Conservation (phyloP, 2,329 filamentous ascomycete species). For the Diplodia sapinea region DNA sequence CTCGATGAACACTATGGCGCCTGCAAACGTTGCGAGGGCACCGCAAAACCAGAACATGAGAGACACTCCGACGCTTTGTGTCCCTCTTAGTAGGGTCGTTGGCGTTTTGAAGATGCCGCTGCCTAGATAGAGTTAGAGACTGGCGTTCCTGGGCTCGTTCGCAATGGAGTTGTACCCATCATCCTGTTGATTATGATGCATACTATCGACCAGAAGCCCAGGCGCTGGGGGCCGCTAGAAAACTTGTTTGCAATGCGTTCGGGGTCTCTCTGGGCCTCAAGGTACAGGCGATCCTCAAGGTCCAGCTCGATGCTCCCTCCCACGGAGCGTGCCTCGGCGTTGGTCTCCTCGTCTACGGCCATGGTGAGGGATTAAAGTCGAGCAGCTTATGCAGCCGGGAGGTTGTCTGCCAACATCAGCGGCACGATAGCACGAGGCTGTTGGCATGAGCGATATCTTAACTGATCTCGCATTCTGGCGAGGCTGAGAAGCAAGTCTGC, state of each 20-base stretch:
- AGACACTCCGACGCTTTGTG: constrained; percentile 35
- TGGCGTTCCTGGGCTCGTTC: neutral
- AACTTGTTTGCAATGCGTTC: constrained; percentile 34
- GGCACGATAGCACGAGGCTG: neutral
- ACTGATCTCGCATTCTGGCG: neutral
- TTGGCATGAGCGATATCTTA: constrained; percentile 8
- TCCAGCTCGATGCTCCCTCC: constrained; percentile 31
- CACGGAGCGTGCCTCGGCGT: constrained; percentile 21
- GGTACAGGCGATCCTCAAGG: constrained; percentile 30
- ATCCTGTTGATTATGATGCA: constrained; percentile 35
- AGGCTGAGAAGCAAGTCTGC: constrained; percentile 22
- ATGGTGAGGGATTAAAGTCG: constrained; percentile 14
- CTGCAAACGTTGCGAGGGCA: constrained; percentile 34
- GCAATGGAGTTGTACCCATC: constrained; percentile 31
- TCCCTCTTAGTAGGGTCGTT: constrained; percentile 34
- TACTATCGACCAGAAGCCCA: constrained; percentile 33
- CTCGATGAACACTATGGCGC: constrained; percentile 35
- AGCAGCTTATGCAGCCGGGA: neutral
- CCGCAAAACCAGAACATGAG: constrained; percentile 35
- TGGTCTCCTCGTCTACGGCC: constrained; percentile 16
- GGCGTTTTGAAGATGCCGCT: constrained; percentile 36
- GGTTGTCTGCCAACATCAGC: constrained; percentile 3
- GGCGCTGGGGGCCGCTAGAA: constrained; percentile 32
- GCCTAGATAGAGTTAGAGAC: neutral
- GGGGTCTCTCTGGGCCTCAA: constrained; percentile 30